A percentile compares a stretch with the other conserved stretches of the same genome.
Conservation (phyloP, 805 yeast genomes). For the Schwanniomyces pseudopolymorphus region DNA sequence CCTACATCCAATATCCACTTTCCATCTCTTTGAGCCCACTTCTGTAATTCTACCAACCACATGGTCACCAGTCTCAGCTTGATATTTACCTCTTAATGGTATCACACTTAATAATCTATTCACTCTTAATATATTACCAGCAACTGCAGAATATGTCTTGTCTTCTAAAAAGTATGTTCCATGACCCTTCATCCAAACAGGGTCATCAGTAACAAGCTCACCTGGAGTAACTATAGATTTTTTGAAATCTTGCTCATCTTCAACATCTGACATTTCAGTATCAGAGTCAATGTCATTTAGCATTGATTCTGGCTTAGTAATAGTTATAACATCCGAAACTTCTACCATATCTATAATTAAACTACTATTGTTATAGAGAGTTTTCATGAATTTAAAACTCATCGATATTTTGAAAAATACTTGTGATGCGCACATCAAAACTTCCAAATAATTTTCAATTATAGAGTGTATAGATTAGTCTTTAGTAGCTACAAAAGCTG, state of each 20-base stretch:
- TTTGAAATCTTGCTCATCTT: conserved; percentile 7
- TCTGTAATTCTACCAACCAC: conserved; percentile 91
- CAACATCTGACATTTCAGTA: conserved; percentile 41
- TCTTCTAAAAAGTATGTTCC: conserved; percentile 84
- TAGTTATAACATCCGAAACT: conserved; percentile 34
- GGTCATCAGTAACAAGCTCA: conserved; percentile 91
- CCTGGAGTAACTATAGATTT: conserved; percentile 83
- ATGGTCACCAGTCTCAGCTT: conserved; percentile 96
- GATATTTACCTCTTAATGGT: conserved; percentile 83
- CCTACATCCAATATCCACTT: conserved; percentile 92
- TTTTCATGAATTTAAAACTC: conserved; percentile 1
- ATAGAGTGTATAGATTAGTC: neutral
- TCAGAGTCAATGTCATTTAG: conserved; percentile 34
- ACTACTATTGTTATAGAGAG: neutral
- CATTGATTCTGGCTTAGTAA: conserved; percentile 27
- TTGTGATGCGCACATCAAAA: conserved; percentile 3
- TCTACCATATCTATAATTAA: conserved; percentile 12
- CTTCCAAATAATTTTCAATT: neutral
- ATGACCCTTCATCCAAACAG: conserved; percentile 98
- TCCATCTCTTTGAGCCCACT: conserved; percentile 93
- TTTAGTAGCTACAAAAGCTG: neutral
- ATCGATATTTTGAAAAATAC: conserved; percentile 1
- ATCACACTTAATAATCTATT: conserved; percentile 82
- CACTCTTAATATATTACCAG: conserved; percentile 84
- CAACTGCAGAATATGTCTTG: conserved; percentile 84